Conservation (phyloP, 2,329 filamentous ascomycete genomes). For the Beauveria australis region DNA sequence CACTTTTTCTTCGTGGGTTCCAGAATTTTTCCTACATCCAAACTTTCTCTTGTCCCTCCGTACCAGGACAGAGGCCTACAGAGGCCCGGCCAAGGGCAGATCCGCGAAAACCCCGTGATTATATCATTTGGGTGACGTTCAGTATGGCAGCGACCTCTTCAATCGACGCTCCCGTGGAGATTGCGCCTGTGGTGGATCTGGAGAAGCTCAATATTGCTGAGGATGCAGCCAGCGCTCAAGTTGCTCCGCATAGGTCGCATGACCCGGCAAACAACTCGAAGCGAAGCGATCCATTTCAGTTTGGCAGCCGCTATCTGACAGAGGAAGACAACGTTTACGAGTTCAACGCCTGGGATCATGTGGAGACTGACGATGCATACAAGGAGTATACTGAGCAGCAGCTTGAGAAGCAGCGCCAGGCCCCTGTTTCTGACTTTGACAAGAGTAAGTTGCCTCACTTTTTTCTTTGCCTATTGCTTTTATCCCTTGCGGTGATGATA, state of each 20-base stretch:
- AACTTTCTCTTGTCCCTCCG: not conserved
- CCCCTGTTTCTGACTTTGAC: slow-evolving; percentile 89
- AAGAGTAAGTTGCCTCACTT: slow-evolving; percentile 49
- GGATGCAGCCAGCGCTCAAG: slow-evolving; percentile 12
- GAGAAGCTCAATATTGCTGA: slow-evolving; percentile 19
- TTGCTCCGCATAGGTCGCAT: slow-evolving; percentile 60
- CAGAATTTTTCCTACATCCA: not conserved
- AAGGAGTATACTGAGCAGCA: slow-evolving; percentile 78
- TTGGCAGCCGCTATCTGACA: slow-evolving; percentile 79
- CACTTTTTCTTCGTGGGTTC: not conserved
- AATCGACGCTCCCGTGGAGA: slow-evolving; percentile 17
- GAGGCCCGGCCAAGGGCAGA: not conserved
- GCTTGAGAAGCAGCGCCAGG: slow-evolving; percentile 73
- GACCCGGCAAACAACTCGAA: slow-evolving; percentile 69
- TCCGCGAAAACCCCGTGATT: not conserved
- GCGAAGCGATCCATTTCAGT: slow-evolving; percentile 86
- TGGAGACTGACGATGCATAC: slow-evolving; percentile 85
- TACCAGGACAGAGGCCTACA: not conserved
- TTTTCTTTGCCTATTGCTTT: slow-evolving; percentile 2
- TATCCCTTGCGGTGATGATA: slow-evolving; percentile 33
- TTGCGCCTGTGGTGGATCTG: slow-evolving; percentile 17
- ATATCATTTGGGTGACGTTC: not conserved
- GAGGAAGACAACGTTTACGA: slow-evolving; percentile 86
- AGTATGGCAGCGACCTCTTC: slow-evolving; percentile 11
- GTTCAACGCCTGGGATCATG: slow-evolving; percentile 99